Conservation (phyloP, 176 grass and related monocot genomes). For the Carex parvula region DNA sequence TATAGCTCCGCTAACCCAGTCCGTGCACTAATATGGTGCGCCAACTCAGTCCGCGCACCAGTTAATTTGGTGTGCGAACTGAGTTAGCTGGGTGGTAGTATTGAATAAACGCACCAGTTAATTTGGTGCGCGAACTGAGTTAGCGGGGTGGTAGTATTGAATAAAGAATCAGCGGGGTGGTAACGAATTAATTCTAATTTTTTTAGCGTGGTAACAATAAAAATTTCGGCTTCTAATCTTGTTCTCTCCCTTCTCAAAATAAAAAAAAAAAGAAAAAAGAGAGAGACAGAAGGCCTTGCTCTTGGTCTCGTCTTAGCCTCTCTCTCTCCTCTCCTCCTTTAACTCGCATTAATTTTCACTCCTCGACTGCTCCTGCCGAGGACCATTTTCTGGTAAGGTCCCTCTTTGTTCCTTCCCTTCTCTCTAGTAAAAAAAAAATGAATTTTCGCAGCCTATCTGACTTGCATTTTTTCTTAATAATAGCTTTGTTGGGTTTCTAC, state of each 20-base stretch:
- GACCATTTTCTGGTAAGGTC: conserved; percentile 16
- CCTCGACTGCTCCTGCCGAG: conserved; percentile 13
- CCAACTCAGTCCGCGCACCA: no score
- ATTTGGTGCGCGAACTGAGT: no score
- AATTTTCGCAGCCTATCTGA: conserved; percentile 8
- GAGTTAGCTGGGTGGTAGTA: no score
- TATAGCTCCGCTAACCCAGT: no score
- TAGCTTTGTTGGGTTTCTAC: conserved; percentile 30
- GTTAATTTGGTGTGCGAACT: no score
- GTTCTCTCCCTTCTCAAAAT: neutral
- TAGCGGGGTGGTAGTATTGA: no score
- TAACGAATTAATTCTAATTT: no score
- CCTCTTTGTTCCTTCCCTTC: conserved; percentile 18
- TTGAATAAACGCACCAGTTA: no score
- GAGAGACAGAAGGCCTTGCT: neutral
- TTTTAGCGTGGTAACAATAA: no score
- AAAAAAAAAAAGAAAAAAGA: neutral
- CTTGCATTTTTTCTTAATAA: conserved; percentile 27
- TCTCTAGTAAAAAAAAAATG: neutral
- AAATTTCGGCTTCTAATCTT: neutral
- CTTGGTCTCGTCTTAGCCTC: neutral
- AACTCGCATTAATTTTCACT: conserved; percentile 21
- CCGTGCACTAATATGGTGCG: no score
- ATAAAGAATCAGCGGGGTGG: no score
- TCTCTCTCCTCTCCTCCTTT: neutral